Evolutionary conservation across 2,329 filamentous ascomycete genomes (phyloP), one percentile per base, ranked within the genome.

Genomic region (Scedosporium aurantiacum): DNA sequence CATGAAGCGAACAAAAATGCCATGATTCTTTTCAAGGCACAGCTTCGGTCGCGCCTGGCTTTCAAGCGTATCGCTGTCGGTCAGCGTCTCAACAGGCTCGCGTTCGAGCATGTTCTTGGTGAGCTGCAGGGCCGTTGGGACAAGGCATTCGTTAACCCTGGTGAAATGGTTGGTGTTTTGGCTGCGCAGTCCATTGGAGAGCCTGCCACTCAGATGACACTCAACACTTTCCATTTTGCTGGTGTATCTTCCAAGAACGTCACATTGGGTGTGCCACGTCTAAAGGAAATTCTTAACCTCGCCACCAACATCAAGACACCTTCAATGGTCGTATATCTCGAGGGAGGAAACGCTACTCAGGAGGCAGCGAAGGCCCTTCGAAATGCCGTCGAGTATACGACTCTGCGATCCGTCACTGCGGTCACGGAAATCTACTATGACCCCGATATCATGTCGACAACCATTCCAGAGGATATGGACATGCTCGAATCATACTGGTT

Each of bases 241-340:
- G 94, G 94, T 96, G 91, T 99, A 64, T 96, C 95, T 43, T 96
- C 93, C 25, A 99, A 99, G 87, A 99, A 99, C 81, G 93, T 99
- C 61, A 99, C 94, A 0, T 87, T 99, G 57, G 94, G 94, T 91
- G 94, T 99, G 52, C 94, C 94, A 52, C 93, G 94, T 86, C 84
- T 99, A 58, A 99, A 99, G 82, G 94, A 99, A 78, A 99, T 99
- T 85, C 82, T 99, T 62, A 99, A 99, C 73, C 86, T 99, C 63
- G 94, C 95, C 0, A 92, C 89, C 67, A 95, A 97, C 75, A 97
- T 99, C 79, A 99, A 97, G 81, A 99, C 94, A 0, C 94, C 94
- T 1, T 92, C 91, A 59, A 97, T 99, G 93, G 87, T 89, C 64
- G 91, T 99, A 41, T 96, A 91, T 70, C 83, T 96, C 67, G 80